phyloP scores from a whole-genome alignment of 2,329 filamentous ascomycete species.

The Cladosporium colombiae region DNA sequence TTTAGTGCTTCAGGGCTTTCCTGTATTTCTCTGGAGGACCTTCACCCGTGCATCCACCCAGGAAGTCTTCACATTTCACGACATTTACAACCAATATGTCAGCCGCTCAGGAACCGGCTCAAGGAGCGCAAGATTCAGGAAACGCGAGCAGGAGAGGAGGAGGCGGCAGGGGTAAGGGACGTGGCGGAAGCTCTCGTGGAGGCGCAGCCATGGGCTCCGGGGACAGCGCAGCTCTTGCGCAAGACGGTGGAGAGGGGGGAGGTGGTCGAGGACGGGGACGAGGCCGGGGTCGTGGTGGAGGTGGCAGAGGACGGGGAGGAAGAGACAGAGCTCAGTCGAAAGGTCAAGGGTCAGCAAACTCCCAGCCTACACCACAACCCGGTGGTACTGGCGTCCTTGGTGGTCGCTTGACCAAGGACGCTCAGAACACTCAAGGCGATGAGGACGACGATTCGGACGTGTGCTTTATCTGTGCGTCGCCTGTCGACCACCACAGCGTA shows the following conservation, averaged over 20 bases:
- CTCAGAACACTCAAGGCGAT: conserved; percentile 36
- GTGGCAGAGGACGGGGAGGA: conserved; percentile 38
- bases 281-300: conserved; percentile 32
- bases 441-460: conserved; percentile 62
- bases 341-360: conserved; percentile 23
- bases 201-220: conserved; percentile 16
- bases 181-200: conserved; percentile 22
- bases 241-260: conserved; percentile 19
- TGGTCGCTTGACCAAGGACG: conserved; percentile 52
- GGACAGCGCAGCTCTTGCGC: conserved; percentile 18
- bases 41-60: not conserved
- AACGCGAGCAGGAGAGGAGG: conserved; percentile 14
- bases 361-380: conserved; percentile 41
- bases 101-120: conserved; percentile 2
- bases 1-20: not conserved
- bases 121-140: not conserved
- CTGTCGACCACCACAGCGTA: conserved; percentile 82
- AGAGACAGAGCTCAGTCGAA: conserved; percentile 38
- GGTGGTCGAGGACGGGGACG: conserved; percentile 25
- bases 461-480: conserved; percentile 97
- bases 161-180: conserved; percentile 29
- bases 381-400: conserved; percentile 44
- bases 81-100: conserved; percentile 3
- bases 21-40: not conserved
- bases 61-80: not conserved